Conservation (phyloP, 192 early-diverging fungal species). For the Lobosporangium transversale region DNA sequence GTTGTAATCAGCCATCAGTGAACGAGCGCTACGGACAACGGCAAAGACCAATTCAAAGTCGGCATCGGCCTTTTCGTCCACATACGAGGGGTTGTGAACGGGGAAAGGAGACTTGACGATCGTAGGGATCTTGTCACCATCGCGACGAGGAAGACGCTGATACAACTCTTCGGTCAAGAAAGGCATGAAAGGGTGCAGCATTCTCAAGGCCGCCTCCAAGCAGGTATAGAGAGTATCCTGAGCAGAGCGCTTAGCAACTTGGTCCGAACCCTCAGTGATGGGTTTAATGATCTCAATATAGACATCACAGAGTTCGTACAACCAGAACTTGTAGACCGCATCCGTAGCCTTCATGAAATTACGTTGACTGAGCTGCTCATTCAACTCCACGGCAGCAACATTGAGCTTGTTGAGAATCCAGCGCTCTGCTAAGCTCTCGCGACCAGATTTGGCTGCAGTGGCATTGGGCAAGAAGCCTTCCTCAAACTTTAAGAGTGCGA, state of each 20-base stretch:
- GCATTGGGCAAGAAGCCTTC: conserved; percentile 80
- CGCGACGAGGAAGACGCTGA: conserved; percentile 90
- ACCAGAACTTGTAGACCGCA: conserved; percentile 92
- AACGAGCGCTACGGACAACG: conserved; percentile 80
- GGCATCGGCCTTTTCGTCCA: conserved; percentile 73
- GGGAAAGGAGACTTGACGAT: conserved; percentile 71
- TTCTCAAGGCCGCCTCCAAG: conserved; percentile 88
- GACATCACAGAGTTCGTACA: conserved; percentile 96
- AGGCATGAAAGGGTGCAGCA: conserved; percentile 99
- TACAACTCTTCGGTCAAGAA: conserved; percentile 99
- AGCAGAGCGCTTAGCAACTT: conserved; percentile 68
- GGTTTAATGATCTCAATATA: conserved; percentile 92
- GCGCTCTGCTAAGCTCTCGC: conserved; percentile 87
- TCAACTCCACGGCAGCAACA: conserved; percentile 78
- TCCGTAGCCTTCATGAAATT: conserved; percentile 95
- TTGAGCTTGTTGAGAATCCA: conserved; percentile 96
- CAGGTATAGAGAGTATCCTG: conserved; percentile 95
- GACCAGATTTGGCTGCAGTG: conserved; percentile 69
- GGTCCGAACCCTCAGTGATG: conserved; percentile 75
- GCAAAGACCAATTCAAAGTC: conserved; percentile 85
- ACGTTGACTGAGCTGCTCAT: conserved; percentile 77
- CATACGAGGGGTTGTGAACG: conserved; percentile 59
- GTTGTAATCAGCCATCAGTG: conserved; percentile 81
- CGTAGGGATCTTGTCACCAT: conserved; percentile 67
- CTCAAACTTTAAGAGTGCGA: conserved; percentile 96